Evolutionary conservation across 495 filamentous ascomycete species (phyloP).

Genomic region (Aspergillus nanangensis): DNA sequence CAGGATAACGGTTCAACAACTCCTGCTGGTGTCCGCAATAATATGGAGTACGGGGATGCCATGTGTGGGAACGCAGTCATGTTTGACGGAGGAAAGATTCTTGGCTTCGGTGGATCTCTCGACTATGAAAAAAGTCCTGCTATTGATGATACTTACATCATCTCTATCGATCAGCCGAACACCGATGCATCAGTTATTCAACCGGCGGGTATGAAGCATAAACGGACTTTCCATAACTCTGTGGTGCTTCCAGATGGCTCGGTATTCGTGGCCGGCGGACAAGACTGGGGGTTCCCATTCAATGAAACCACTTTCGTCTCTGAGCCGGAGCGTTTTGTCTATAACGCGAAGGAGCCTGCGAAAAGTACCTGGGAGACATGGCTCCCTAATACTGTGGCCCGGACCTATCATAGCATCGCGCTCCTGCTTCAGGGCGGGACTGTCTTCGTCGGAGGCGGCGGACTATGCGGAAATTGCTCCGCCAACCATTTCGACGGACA

Average conservation of each 20-base stretch:
- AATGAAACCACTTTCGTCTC: constrained; percentile 39
- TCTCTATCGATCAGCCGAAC: constrained; percentile 37
- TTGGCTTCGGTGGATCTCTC: constrained; percentile 46
- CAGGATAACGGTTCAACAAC: constrained; percentile 30
- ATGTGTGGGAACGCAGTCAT: constrained; percentile 52
- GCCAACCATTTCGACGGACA: constrained; percentile 57
- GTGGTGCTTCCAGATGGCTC: constrained; percentile 54
- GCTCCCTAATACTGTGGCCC: constrained; percentile 36
- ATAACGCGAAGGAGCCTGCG: too few relatives aligned
- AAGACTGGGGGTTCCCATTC: constrained; percentile 43
- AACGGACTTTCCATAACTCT: constrained; percentile 49
- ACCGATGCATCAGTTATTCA: constrained; percentile 19
- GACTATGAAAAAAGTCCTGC: constrained; percentile 40
- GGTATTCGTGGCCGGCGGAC: constrained; percentile 53
- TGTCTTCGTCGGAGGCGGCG: constrained; percentile 51
- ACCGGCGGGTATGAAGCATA: constrained; percentile 38
- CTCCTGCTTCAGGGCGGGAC: constrained; percentile 54
- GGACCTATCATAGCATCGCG: constrained; percentile 54
- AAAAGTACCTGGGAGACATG: constrained; percentile 32
- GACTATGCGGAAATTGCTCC: constrained; percentile 48
- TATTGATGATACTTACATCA: constrained; percentile 39
- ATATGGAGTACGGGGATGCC: constrained; percentile 47
- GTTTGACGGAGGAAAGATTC: constrained; percentile 58
- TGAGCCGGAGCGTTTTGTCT: constrained; percentile 47
- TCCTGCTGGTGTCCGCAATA: constrained; percentile 25